A percentile compares a stretch with the other conserved stretches of the same genome.
These are phyloP conservation scores for Tricholoma hemisulphureum DNA, from an alignment of 768 basidiomycete species.

Conservation along the genomic window DNA sequence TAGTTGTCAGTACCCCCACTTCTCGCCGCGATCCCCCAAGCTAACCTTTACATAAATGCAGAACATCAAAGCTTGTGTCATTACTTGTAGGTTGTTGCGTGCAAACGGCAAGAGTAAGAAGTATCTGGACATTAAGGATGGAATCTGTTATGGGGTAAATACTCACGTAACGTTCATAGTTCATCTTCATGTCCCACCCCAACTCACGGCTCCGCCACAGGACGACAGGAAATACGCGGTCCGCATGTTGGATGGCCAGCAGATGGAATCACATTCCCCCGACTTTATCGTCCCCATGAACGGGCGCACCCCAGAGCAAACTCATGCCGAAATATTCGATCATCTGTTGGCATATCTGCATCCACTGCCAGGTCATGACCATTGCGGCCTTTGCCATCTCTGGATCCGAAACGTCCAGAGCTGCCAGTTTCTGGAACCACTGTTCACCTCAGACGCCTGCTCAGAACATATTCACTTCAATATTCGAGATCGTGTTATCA, in stretches of 20 bases:
- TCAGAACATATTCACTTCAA: neutral
- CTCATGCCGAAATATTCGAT: neutral
- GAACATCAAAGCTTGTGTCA: neutral
- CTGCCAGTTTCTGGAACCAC: neutral
- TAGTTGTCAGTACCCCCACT: neutral
- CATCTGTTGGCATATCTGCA: neutral
- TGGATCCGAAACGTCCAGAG: neutral
- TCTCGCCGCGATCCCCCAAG: neutral
- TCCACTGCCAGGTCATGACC: neutral
- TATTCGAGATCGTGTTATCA: neutral
- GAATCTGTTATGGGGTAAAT: neutral
- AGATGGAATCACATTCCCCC: slow-evolving; percentile 1
- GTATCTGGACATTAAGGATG: neutral
- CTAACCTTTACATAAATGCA: neutral
- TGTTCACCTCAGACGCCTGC: neutral
- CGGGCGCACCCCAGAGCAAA: neutral
- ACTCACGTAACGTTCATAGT: neutral
- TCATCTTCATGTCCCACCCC: neutral
- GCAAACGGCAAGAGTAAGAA: neutral
- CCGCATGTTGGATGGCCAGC: neutral
- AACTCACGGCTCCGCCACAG: neutral
- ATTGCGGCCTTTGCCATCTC: neutral
- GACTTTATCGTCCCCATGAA: neutral
- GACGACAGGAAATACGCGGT: neutral
- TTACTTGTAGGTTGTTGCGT: neutral